These are phyloP conservation scores for Hanseniaspora vineae DNA, from an alignment of 805 yeast genomes.

Conservation along the genomic window DNA sequence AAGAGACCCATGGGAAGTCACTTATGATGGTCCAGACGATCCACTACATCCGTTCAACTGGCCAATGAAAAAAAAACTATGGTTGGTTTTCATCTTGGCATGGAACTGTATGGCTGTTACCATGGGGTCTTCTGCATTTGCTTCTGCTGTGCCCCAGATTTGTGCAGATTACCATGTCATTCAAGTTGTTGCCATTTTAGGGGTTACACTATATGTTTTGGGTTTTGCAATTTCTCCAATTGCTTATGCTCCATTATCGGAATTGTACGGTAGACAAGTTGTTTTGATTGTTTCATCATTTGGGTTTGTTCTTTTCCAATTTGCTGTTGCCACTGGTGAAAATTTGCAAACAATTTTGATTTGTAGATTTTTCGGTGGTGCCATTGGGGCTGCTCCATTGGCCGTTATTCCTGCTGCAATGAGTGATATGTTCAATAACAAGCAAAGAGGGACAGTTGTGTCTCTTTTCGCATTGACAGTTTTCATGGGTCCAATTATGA, in stretches of 20 bases:
- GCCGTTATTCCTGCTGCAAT: constrained; percentile 80
- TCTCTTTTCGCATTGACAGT: constrained; percentile 60
- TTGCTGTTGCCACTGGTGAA: constrained; percentile 68
- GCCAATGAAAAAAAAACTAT: constrained; percentile 36
- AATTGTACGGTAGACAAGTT: constrained; percentile 55
- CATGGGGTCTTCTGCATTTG: constrained; percentile 76
- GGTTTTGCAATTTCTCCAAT: constrained; percentile 93
- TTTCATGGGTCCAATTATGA: constrained; percentile 67
- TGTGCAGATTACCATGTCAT: constrained; percentile 46
- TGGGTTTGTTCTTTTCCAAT: constrained; percentile 45
- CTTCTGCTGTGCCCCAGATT: constrained; percentile 43
- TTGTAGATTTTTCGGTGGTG: constrained; percentile 70
- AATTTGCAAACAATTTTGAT: constrained; percentile 67
- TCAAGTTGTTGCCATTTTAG: constrained; percentile 55
- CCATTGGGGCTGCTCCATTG: constrained; percentile 73
- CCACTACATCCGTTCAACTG: constrained; percentile 76
- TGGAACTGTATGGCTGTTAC: constrained; percentile 39
- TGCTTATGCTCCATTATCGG: constrained; percentile 83
- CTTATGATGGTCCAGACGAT: constrained; percentile 67
- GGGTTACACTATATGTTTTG: constrained; percentile 70
- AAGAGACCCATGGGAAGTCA: constrained; percentile 45
- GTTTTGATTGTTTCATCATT: constrained; percentile 45
- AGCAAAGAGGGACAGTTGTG: constrained; percentile 63
- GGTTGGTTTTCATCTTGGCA: constrained; percentile 35
- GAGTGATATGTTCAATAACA: constrained; percentile 64